phyloP scores from a whole-genome alignment of 73 alveolate species.

The Urostyla sp. region DNA sequence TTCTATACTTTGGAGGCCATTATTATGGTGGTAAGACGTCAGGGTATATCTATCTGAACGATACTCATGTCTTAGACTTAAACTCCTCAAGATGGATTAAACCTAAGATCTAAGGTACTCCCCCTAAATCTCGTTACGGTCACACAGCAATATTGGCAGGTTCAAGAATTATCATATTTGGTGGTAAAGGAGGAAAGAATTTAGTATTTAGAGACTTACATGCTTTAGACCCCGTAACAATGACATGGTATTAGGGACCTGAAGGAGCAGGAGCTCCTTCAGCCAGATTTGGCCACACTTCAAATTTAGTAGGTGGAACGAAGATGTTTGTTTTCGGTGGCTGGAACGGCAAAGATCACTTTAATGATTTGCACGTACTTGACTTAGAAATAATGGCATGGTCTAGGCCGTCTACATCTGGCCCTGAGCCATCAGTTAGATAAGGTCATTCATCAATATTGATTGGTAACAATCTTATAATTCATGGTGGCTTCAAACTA shows the following conservation, averaged over 20 bases:
- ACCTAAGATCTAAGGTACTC: conserved; percentile 94
- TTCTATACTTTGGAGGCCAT: conserved; percentile 88
- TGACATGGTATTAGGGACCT: conserved; percentile 95
- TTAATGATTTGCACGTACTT: conserved; percentile 89
- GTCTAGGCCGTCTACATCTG: conserved; percentile 86
- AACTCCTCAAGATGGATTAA: conserved; percentile 93
- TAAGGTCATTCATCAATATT: conserved; percentile 94
- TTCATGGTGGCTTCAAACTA: conserved; percentile 95
- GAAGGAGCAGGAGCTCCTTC: conserved; percentile 97
- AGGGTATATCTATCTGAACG: conserved; percentile 92
- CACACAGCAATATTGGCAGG: conserved; percentile 97
- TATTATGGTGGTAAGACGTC: conserved; percentile 89
- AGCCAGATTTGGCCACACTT: conserved; percentile 94
- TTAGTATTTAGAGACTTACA: conserved; percentile 90
- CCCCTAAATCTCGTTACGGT: conserved; percentile 93
- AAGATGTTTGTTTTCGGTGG: conserved; percentile 97
- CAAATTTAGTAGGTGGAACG: conserved; percentile 91
- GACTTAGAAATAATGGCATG: conserved; percentile 92
- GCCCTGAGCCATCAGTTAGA: conserved; percentile 95
- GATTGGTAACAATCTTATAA: conserved; percentile 89
- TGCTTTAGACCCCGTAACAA: conserved; percentile 94
- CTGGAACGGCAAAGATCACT: conserved; percentile 90
- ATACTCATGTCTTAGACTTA: conserved; percentile 92
- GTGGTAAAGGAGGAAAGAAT: conserved; percentile 96
- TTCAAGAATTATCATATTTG: conserved; percentile 92